Conservation (phyloP, 768 basidiomycete genomes). For the Boletus tomentosulus region DNA sequence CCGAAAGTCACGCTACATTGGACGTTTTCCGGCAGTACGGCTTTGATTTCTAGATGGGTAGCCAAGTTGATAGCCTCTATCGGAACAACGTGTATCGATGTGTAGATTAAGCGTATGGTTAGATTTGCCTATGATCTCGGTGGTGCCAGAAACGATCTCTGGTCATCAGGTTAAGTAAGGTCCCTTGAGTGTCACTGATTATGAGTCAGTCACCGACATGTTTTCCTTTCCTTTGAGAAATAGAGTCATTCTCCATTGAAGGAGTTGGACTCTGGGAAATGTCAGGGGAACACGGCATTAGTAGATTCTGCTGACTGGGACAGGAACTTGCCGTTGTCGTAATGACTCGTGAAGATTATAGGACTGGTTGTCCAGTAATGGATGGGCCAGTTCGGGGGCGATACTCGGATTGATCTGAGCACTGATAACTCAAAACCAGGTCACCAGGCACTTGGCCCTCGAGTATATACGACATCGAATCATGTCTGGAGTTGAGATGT, state of each 20-base stretch:
- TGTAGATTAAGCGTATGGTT: background rate
- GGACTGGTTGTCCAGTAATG: background rate
- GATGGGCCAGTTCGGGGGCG: background rate
- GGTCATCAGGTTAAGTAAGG: background rate
- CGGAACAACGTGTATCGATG: background rate
- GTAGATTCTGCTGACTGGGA: too few species aligned
- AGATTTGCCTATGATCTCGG: background rate
- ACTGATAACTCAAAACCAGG: background rate
- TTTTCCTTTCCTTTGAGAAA: background rate
- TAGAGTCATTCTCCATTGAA: background rate
- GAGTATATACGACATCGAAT: conserved; percentile 3
- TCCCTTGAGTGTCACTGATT: background rate
- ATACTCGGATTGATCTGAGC: background rate
- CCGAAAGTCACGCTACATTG: conserved; percentile 57
- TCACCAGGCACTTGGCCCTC: background rate
- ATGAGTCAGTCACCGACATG: background rate
- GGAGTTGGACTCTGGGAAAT: too few species aligned
- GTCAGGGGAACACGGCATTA: too few species aligned
- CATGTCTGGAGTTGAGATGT: conserved; percentile 67
- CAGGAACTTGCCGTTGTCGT: background rate
- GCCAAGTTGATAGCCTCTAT: background rate
- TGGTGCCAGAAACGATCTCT: background rate
- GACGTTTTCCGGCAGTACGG: conserved; percentile 77
- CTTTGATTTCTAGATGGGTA: conserved; percentile 71
- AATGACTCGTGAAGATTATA: background rate